Evolutionary conservation across 1,284 basidiomycete species (phyloP).

Genomic region (Microbotryum lychnidis-dioicae): DNA sequence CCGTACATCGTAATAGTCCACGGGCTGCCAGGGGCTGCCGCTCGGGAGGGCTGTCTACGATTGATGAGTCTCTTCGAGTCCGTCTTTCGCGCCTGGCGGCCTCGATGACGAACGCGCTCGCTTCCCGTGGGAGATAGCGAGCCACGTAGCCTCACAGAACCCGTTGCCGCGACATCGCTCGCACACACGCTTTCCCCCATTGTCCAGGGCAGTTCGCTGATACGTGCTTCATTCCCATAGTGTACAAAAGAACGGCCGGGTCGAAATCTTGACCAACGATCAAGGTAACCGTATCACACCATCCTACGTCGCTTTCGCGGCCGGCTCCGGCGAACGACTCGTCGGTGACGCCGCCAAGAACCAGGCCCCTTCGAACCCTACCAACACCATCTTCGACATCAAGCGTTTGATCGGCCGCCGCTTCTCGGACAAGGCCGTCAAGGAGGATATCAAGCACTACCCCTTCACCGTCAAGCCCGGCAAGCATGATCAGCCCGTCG

Average conservation of each 20-base stretch:
- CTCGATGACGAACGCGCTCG: too few relatives aligned
- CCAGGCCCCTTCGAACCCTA: conserved; percentile 58
- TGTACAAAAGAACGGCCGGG: conserved; percentile 83
- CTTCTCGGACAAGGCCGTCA: conserved; percentile 65
- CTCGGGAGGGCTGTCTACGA: too few relatives aligned
- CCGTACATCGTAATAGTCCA: too few relatives aligned
- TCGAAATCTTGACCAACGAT: conserved; percentile 95
- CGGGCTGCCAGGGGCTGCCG: too few relatives aligned
- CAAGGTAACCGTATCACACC: conserved; percentile 96
- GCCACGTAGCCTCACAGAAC: too few relatives aligned
- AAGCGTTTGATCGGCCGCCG: conserved; percentile 89
- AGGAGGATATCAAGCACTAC: conserved; percentile 78
- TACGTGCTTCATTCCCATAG: conserved; percentile 43
- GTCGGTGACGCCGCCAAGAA: conserved; percentile 55
- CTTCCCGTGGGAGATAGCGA: too few relatives aligned
- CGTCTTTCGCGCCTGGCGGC: too few relatives aligned
- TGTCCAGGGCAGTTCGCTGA: neutral
- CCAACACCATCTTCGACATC: conserved; percentile 94
- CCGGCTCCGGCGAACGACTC: conserved; percentile 70
- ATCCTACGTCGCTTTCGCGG: conserved; percentile 70
- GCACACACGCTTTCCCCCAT: too few relatives aligned
- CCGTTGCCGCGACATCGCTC: too few relatives aligned
- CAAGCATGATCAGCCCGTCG: conserved; percentile 20
- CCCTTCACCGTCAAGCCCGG: conserved; percentile 39
- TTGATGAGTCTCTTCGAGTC: too few relatives aligned